Base-by-base conservation (phyloP, 2,329 filamentous ascomycete species). In the Pseudogymnoascus sp. region DNA sequence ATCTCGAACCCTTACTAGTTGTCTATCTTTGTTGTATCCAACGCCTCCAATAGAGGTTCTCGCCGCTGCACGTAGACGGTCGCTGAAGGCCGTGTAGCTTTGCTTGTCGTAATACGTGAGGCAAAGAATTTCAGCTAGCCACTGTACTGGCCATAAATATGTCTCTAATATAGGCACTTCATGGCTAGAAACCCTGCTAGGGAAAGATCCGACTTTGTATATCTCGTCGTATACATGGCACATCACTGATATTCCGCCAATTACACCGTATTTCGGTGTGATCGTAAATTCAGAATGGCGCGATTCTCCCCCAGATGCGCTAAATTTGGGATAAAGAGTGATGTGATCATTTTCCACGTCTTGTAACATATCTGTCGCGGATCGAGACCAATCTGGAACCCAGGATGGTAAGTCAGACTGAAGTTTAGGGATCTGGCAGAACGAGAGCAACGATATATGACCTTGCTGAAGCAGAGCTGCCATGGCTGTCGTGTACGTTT, bases 311-410 rank as follows among this genome's bases (percentile, higher is more conserved):
- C 53, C 35, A 53, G 53, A 60, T 37, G 61, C 63, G 19, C 40
- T 65, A 35, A 60, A 65, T 56, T 62, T 59, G 16, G 61, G 61
- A 41, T 62, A 41, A 26, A 59, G 11, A 11, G 50, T 65, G 19
- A 62, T 61, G 62, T 65, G 37, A 62, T 65, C 63, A 37, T 50
- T 43, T 40, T 61, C 28, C 35, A 63, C 24, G 28, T 41, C 31
- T 62, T 63, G 61, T 24, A 65, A 37, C 35, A 31, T 61, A 61
- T 60, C 38, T 38, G 35, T 61, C 31, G 24, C 16, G 7, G 63
- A 41, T 61, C 33, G 37, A 40, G 63, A 62, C 63, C 63, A 65
- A 56, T 65, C 61, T 14, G 56, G 50, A 38, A 65, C 61, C 61
- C 56, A 65, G 28, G 61, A 63, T 40, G 61, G 61, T 41, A 65